Percentiles rank a stretch among this genome's conserved stretches.
Evolutionary conservation across 1,284 basidiomycete genomes (phyloP).

Genomic region (Coniophora puteana): DNA sequence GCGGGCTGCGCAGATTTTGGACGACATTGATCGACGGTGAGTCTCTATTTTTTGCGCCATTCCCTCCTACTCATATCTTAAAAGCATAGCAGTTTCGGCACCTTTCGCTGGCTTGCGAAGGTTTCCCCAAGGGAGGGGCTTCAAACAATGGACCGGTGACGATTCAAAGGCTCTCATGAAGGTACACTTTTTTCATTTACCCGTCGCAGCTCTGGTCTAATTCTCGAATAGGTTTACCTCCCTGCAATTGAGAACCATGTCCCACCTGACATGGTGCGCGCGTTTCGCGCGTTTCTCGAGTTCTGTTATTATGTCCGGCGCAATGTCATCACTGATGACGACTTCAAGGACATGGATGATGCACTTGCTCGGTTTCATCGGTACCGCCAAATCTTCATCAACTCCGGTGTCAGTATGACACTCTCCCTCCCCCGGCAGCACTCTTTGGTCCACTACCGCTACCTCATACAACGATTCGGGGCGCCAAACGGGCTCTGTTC

Average conservation of each 20-base stretch:
- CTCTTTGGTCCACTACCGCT: slow-evolving; percentile 6
- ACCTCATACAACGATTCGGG: slow-evolving; percentile 7
- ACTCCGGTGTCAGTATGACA: slow-evolving; percentile 4
- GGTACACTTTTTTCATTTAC: background rate
- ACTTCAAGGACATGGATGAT: slow-evolving; percentile 13
- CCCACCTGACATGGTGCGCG: slow-evolving; percentile 9
- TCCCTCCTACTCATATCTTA: background rate
- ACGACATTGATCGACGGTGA: slow-evolving; percentile 6
- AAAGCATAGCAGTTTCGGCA: slow-evolving; percentile 6
- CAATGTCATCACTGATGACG: slow-evolving; percentile 6
- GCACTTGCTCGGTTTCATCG: slow-evolving; percentile 10
- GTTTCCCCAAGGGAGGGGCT: slow-evolving; percentile 9
- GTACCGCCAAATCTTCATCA: slow-evolving; percentile 2
- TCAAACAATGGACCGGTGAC: slow-evolving; percentile 13
- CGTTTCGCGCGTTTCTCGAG: slow-evolving; percentile 15
- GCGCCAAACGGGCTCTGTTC: slow-evolving; percentile 9
- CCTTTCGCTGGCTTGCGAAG: slow-evolving; percentile 5
- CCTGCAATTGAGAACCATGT: slow-evolving; percentile 10
- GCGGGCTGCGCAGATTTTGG: slow-evolving; percentile 1
- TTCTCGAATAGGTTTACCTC: slow-evolving; percentile 8
- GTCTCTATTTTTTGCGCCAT: background rate
- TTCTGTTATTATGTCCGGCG: slow-evolving; percentile 20
- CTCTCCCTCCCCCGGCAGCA: slow-evolving; percentile 21
- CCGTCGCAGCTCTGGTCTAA: background rate
- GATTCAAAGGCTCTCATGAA: slow-evolving; percentile 17